Evolutionary conservation across 495 filamentous ascomycete species (phyloP), one percentile per base, ranked within the genome.

Genomic region (Penicillium arizonense): DNA sequence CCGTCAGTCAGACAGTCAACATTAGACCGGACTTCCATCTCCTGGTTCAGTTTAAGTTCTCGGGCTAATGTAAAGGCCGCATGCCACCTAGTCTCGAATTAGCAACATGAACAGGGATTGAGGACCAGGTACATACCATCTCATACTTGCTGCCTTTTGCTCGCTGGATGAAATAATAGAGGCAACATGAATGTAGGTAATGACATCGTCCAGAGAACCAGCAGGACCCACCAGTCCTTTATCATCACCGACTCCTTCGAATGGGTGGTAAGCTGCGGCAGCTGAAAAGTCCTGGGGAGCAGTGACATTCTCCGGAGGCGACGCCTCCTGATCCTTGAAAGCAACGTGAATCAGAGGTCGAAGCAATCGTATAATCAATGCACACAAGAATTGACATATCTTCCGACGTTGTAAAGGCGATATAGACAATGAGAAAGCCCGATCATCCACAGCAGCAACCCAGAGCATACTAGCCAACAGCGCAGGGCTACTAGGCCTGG

Each of bases 381-480:
- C 91, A 16, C 95, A 83, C 1, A 97, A 76, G 67, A 90, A 94
- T 67, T 95, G 90, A 69, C 91, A 96, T 52, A 95, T 87, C 62
- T 90, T 90, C 58, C 88, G 87, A 18, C 92, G 79, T 41, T 91
- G 89, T 12, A 89, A 87, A 2, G 92, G 92, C 26, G 91, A 84
- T 46, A 90, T 87, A 14, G 90, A 90, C 51, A 97, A 71, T 57
- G 90, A 91, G 52, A 91, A 84, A 7, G 91, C 89, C 65, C 96
- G 88, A 68, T 91, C 91, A 40, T 94, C 96, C 63, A 96, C 88
- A 12, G 90, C 90, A 14, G 89, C 90, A 21, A 96, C 89, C 91
- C 91, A 97, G 14, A 96, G 85, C 87, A 96, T 96, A 69, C 90
- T 94, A 9, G 92, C 88, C 35, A 97, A 76, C 34, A 97, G 77